Base-by-base conservation (phyloP, 2,329 filamentous ascomycete species). In the Fusarium tupiense region DNA sequence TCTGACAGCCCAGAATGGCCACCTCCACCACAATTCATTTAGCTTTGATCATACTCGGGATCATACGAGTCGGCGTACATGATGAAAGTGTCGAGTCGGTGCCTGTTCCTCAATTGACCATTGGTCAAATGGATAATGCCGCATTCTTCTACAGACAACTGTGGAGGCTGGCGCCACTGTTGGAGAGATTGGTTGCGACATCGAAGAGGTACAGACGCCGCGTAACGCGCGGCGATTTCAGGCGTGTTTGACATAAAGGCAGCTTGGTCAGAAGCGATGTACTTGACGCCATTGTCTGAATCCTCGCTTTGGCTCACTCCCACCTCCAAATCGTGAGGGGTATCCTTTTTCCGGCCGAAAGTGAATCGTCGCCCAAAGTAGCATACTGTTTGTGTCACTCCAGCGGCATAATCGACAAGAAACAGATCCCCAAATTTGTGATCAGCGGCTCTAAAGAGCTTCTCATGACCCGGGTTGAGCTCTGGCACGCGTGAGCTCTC, bases 381-480 rank as follows among this genome's bases (percentile, higher is more conserved):
- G 43, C 43, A 44, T 13, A 26, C 16, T 12, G 17, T 26, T 26
- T 24, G n/a, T 19, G n/a, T 26, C n/a, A 13, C 11, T 19, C 43
- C 43, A 24, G n/a, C 0, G 17, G 7, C 43, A 26, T 8, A 24
- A 19, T 44, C 43, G 7, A 6, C n/a, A 26, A 44, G n/a, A 7
- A 44, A 44, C 7, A 44, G 17, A 44, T 44, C 43, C 3, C 43
- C n/a, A 17, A 44, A 0, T 13, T 26, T 44, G n/a, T 44, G 17
- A 8, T 44, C 11, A 13, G 43, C 16, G 11, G n/a, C 5, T 9
- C 43, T 24, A 12, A 44, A 44, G n/a, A 13, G 43, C 24, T 26
- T 19, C 11, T 44, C 16, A 5, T 3, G n/a, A 44, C 0, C 43
- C 17, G 11, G n/a, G 0, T 44, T 26, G 10, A 24, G 2, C n/a